Evolutionary conservation across 2,329 filamentous ascomycete genomes (phyloP), one percentile per base, ranked within the genome.

Genomic region (Incumbomyces lentus): DNA sequence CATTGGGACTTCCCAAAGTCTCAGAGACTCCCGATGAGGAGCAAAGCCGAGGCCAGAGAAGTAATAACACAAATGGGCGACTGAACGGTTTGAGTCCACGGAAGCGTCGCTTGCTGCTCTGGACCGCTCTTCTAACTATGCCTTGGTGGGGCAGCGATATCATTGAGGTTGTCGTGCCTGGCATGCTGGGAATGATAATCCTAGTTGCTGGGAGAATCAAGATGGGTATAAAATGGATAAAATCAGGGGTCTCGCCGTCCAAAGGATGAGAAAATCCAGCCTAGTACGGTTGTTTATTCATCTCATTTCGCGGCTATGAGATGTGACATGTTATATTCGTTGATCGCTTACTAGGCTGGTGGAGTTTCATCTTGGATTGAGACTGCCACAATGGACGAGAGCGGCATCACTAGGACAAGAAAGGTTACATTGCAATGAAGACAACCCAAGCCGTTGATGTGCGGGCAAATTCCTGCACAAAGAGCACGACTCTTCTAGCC

Each of bases 71-170:
- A 11, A 36, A 33, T 18, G 17, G 12, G 14, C 14, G 18, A 22
- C 22, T 30, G 7, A 12, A 31, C 17, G 38, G 4, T 14, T 19
- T 45, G 33, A 45, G 13, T 13, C 31, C 31, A 14, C 37, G 18
- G 17, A 16, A 6, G 26, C 42, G 42, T 18, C 32, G 42, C 6
- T 11, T 45, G 30, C 34, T 45, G 33, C 18, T 45, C 4, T 38
- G 33, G 42, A 13, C 33, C 16, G 18, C 18, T 4, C 4, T 45
- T 8, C 22, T 45, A 12, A 36, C 34, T 17, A 37, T 45, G 22
- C 42, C 42, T 10, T 11, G 36, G 34, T 36, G 33, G 22, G 42
- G 42, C 4, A 36, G 42, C 18, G 42, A 45, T 35, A 31, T 45
- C 14, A 19, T 45, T 14, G 42, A 45, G 19, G 19, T 17, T 38